Conservation (phyloP, 352 stramenopile species). For the Globisporangium emineosum region DNA sequence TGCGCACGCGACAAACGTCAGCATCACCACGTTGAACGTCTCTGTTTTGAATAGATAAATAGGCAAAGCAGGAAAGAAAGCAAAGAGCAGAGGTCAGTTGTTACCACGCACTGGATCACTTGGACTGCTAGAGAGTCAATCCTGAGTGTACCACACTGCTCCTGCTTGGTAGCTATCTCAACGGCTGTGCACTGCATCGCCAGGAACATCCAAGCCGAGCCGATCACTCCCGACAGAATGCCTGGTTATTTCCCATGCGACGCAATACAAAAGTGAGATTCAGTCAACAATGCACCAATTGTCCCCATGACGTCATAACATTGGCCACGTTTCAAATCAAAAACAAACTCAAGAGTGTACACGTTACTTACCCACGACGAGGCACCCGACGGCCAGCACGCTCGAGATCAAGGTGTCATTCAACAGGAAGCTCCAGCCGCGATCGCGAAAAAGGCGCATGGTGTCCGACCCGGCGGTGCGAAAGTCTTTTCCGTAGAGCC, state of each 20-base stretch:
- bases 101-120: not conserved
- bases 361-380: constrained; percentile 62
- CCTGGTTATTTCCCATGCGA: constrained; percentile 24
- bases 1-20: constrained; percentile 71
- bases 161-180: constrained; percentile 33
- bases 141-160: constrained; percentile 59
- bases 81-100: not conserved
- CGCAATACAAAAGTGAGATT: not conserved
- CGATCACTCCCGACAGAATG: constrained; percentile 66
- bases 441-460: constrained; percentile 77
- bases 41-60: constrained; percentile 34
- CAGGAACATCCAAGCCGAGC: constrained; percentile 68
- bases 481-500: constrained; percentile 86
- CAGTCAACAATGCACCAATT: not conserved
- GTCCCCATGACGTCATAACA: not conserved
- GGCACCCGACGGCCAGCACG: constrained; percentile 66
- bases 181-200: constrained; percentile 59
- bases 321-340: too few relatives aligned
- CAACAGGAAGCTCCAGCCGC: constrained; percentile 74
- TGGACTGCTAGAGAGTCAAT: not conserved
- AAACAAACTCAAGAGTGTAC: too few relatives aligned
- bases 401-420: constrained; percentile 80
- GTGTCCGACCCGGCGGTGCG: constrained; percentile 67
- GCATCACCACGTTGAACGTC: constrained; percentile 79
- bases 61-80: constrained; percentile 5